Percentiles rank a stretch among this genome's conserved stretches.
Evolutionary conservation across 768 basidiomycete species (phyloP).

Genomic region (Mycena vulgaris): DNA sequence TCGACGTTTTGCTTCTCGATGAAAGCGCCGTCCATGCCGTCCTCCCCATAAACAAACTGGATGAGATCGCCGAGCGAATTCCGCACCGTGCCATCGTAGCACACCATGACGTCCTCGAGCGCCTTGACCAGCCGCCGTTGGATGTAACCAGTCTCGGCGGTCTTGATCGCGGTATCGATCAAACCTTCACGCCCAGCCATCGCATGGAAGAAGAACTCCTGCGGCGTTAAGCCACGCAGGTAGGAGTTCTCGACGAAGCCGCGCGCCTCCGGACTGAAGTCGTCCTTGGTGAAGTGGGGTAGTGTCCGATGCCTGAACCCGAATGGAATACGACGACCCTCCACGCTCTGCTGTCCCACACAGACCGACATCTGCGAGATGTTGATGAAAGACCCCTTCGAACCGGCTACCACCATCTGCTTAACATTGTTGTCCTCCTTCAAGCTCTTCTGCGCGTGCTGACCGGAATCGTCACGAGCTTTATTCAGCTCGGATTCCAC

Average conservation of each 20-base stretch:
- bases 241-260: constrained; percentile 99
- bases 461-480: constrained; percentile 96
- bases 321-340: constrained; percentile 98
- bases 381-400: constrained; percentile 99
- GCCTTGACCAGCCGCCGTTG: constrained; percentile 99
- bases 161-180: constrained; percentile 99
- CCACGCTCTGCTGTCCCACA: constrained; percentile 98
- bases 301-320: constrained; percentile 97
- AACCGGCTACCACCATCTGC: constrained; percentile 99
- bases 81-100: constrained; percentile 97
- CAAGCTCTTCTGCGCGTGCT: constrained; percentile 95
- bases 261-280: constrained; percentile 97
- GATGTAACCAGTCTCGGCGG: constrained; percentile 99
- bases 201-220: constrained; percentile 99
- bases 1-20: constrained; percentile 97
- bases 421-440: constrained; percentile 99
- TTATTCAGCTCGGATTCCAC: constrained; percentile 94
- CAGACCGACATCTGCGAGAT: constrained; percentile 99
- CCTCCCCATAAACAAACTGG: constrained; percentile 98
- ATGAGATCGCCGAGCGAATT: constrained; percentile 97
- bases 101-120: constrained; percentile 96
- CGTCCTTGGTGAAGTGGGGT: constrained; percentile 98
- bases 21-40: constrained; percentile 98
- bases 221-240: constrained; percentile 94
- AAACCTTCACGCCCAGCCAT: constrained; percentile 99